Conservation (phyloP, 305 asterid genomes). For the Vinca major region DNA sequence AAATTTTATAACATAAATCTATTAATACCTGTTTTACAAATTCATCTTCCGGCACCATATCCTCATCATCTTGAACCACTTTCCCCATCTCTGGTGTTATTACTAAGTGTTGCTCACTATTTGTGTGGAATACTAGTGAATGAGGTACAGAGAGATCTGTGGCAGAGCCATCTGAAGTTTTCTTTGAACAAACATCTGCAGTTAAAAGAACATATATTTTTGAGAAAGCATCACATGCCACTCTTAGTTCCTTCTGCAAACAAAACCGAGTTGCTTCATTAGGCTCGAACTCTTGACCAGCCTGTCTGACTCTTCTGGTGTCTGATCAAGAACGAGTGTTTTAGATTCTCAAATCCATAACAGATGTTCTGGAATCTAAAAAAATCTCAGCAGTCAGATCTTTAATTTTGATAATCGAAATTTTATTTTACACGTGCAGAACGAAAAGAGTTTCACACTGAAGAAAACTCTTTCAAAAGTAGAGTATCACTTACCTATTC, state of each 20-base stretch:
- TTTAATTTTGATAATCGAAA: no score
- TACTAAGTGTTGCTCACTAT: constrained; percentile 15
- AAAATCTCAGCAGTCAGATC: no score
- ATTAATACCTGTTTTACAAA: constrained; percentile 31
- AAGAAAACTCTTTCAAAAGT: no score
- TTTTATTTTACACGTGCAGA: no score
- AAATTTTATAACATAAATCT: background rate
- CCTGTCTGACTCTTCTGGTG: constrained; percentile 7
- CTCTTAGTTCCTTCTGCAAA: constrained; percentile 28
- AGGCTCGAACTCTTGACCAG: constrained; percentile 8
- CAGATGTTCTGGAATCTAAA: no score
- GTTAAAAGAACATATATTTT: constrained; percentile 30
- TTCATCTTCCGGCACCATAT: constrained; percentile 20
- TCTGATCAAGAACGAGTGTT: background rate
- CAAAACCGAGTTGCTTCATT: constrained; percentile 17
- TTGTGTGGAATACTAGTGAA: constrained; percentile 17
- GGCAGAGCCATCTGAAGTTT: constrained; percentile 15
- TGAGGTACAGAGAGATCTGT: constrained; percentile 12
- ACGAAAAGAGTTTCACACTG: no score
- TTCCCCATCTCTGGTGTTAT: constrained; percentile 14
- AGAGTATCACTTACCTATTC: no score
- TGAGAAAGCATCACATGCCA: constrained; percentile 28
- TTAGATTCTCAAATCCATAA: no score
- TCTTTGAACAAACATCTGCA: constrained; percentile 22
- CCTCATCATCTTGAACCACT: constrained; percentile 13